A percentile compares a stretch with the other conserved stretches of the same genome.
These are phyloP conservation scores for Mycena indigotica DNA, from an alignment of 768 basidiomycete genomes.

Conservation along the genomic window DNA sequence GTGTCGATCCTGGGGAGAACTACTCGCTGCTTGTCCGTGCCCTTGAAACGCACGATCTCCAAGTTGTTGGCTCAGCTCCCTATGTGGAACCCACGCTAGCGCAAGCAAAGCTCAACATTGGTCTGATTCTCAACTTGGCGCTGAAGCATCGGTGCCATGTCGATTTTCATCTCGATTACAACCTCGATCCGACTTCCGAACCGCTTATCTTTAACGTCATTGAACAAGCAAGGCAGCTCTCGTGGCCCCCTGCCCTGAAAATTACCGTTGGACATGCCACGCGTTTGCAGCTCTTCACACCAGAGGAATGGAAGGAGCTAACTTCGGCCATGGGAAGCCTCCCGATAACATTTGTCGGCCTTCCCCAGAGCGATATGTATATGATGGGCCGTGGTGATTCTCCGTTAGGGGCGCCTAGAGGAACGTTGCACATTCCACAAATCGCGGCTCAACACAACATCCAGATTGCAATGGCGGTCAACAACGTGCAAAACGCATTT, in stretches of 20 bases:
- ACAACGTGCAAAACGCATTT: constrained; percentile 69
- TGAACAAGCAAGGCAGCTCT: constrained; percentile 36
- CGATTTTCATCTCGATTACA: constrained; percentile 73
- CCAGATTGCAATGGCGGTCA: constrained; percentile 58
- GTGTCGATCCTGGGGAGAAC: constrained; percentile 45
- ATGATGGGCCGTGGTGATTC: constrained; percentile 57
- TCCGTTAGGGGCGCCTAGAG: constrained; percentile 48
- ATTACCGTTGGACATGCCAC: constrained; percentile 66
- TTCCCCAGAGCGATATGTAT: constrained; percentile 69
- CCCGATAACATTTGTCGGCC: constrained; percentile 55
- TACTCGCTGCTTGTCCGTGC: constrained; percentile 48
- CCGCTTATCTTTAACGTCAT: constrained; percentile 62
- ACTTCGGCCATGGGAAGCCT: constrained; percentile 43
- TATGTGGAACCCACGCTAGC: constrained; percentile 57
- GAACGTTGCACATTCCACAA: constrained; percentile 56
- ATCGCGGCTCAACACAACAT: constrained; percentile 47
- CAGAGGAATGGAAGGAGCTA: constrained; percentile 47
- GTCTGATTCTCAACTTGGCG: constrained; percentile 52
- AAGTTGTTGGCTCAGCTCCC: constrained; percentile 64
- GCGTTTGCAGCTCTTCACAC: constrained; percentile 53
- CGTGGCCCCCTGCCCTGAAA: constrained; percentile 29
- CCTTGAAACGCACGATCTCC: constrained; percentile 37
- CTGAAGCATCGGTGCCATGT: constrained; percentile 41
- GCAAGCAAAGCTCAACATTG: constrained; percentile 56
- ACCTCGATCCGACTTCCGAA: constrained; percentile 51